Base-by-base conservation (phyloP, 495 filamentous ascomycete genomes). In the Penicillium mononematosum region DNA sequence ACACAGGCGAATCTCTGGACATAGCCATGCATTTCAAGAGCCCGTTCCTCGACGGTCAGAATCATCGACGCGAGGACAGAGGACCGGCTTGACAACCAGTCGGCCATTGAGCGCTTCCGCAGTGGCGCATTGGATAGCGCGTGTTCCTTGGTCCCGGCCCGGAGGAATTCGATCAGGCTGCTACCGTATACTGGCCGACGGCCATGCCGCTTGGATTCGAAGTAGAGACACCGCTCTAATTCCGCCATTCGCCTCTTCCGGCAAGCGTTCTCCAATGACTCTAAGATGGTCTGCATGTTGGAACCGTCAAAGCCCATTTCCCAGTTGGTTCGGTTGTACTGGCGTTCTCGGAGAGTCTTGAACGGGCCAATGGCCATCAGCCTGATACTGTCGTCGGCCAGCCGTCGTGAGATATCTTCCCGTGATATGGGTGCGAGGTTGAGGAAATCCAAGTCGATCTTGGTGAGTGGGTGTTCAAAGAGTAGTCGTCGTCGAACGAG, bases 1-100 rank as follows among this genome's bases (percentile, higher is more conserved):
- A 96, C 85, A 59, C 92, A 98, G 29, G 85, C 89, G 62, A 96
- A 98, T 66, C 92, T 88, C 57, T 87, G 84, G 46, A 97, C 85
- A n/a, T 83, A 85, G 2, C 83, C 81, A 59, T 90, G 83, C 75
- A 96, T 81, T 2, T 78, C 75, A 25, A 80, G 78, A 2, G 91
- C 81, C 5, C 92, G 85, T 63, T 92, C 80, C 25, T 87, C 81
- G 5, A 96, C 68, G 0, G 86, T 89, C 24, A 83, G 81, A 17
- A 95, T 84, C 75, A 95, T 88, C 6, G 83, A 81, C 27, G 78
- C 79, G 29, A 96, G 77, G n/a, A 83, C 71, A 31, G 83, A 80
- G 0, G 89, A 91, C 24, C 80, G 80, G 58, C 85, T 84, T 27
- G 87, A 82, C 56, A 91, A 81, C 90, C 89, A 94, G 56, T 88